Percentiles rank a stretch among this genome's conserved stretches.
phyloP scores from a whole-genome alignment of 495 filamentous ascomycete species.

The Pseudevernia furfuracea region DNA sequence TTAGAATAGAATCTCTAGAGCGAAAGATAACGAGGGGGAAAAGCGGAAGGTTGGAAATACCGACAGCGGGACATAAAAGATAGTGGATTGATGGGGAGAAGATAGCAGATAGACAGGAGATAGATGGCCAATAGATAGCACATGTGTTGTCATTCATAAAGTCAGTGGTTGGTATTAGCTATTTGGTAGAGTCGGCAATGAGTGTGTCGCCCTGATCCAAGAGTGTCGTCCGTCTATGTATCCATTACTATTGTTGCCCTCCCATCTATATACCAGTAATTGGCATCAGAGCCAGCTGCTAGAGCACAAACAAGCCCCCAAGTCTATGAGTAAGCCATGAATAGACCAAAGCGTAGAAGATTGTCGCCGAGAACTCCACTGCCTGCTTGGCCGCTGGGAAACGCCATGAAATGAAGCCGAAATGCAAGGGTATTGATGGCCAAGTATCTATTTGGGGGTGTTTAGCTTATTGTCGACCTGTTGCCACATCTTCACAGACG shows the following conservation, averaged over 20 bases:
- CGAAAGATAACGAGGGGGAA: not conserved
- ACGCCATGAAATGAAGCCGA: conserved; percentile 1
- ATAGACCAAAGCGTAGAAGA: not conserved
- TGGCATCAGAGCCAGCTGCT: not conserved
- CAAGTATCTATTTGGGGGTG: not conserved
- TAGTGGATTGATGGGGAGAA: not conserved
- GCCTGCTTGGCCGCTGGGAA: conserved; percentile 7
- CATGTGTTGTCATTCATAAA: not conserved
- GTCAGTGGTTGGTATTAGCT: not conserved
- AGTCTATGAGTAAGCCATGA: not conserved
- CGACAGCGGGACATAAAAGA: too few species aligned
- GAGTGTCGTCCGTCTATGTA: not conserved
- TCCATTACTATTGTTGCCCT: not conserved
- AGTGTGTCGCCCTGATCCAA: not conserved
- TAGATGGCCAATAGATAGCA: not conserved
- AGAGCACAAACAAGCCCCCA: not conserved
- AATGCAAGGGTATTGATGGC: not conserved
- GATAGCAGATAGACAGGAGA: not conserved
- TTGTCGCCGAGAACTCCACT: not conserved
- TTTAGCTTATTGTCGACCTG: conserved; percentile 33
- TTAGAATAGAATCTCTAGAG: too few species aligned
- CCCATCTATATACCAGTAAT: not conserved
- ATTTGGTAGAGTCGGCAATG: not conserved
- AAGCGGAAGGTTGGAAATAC: too few species aligned
- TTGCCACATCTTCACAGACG: conserved; percentile 73